phyloP scores from a whole-genome alignment of 2,329 filamentous ascomycete species.

The Cladophialophora chaetospira region DNA sequence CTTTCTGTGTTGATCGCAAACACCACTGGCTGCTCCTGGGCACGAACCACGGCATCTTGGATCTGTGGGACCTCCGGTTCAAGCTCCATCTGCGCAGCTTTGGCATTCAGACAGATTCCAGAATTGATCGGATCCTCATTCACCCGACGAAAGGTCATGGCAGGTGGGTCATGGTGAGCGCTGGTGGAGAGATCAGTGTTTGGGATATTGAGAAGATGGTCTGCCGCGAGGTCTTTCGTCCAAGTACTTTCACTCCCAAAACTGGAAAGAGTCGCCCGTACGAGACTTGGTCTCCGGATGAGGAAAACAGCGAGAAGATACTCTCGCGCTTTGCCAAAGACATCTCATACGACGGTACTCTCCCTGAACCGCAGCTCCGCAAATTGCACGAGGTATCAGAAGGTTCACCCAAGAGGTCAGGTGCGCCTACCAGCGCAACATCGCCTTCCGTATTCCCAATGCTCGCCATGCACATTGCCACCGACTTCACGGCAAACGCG shows the following conservation, averaged over 20 bases:
- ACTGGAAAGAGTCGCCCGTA: slow-evolving; percentile 59
- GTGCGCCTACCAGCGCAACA: not conserved
- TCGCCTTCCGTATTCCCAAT: slow-evolving; percentile 13
- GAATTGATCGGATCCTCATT: slow-evolving; percentile 63
- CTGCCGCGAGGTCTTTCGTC: slow-evolving; percentile 84
- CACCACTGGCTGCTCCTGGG: slow-evolving; percentile 89
- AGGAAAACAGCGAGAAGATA: slow-evolving; percentile 84
- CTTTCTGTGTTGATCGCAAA: slow-evolving; percentile 83
- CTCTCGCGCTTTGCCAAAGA: slow-evolving; percentile 75
- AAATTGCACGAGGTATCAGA: not conserved
- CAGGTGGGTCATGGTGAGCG: slow-evolving; percentile 84
- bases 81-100: slow-evolving; percentile 82
- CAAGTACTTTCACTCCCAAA: slow-evolving; percentile 33
- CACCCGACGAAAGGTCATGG: slow-evolving; percentile 78
- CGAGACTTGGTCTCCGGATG: slow-evolving; percentile 85
- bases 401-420: slow-evolving; percentile 16
- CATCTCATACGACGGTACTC: slow-evolving; percentile 23
- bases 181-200: slow-evolving; percentile 87
- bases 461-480: slow-evolving; percentile 54
- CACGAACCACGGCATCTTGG: slow-evolving; percentile 88
- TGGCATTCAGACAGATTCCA: slow-evolving; percentile 80
- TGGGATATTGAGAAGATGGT: slow-evolving; percentile 93
- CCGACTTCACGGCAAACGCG: slow-evolving; percentile 55
- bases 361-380: slow-evolving; percentile 2
- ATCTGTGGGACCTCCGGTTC: slow-evolving; percentile 97